These are phyloP conservation scores for Arthrobotrys musiformis DNA, from an alignment of 2,329 filamentous ascomycete species.

Conservation along the genomic window DNA sequence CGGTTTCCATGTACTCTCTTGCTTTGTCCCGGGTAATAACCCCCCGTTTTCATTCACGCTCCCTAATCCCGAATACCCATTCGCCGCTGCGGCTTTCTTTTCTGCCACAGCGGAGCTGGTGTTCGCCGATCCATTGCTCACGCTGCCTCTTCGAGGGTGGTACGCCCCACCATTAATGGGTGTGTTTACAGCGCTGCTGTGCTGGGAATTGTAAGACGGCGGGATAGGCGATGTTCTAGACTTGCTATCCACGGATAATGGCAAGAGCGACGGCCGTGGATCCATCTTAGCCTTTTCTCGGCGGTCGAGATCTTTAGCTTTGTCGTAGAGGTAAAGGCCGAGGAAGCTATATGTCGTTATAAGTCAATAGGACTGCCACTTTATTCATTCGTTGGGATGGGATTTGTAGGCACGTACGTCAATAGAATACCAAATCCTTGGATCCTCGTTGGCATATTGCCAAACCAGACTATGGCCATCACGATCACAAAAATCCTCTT, in stretches of 20 bases:
- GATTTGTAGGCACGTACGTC: slow-evolving; percentile 66
- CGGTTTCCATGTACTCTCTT: slow-evolving; percentile 82
- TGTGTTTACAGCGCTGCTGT: slow-evolving; percentile 55
- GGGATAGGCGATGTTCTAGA: slow-evolving; percentile 62
- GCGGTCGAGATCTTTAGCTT: slow-evolving; percentile 86
- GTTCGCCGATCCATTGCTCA: slow-evolving; percentile 53
- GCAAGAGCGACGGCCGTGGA: slow-evolving; percentile 74
- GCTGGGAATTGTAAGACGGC: slow-evolving; percentile 61
- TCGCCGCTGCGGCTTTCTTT: slow-evolving; percentile 44
- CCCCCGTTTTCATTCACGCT: slow-evolving; percentile 63
- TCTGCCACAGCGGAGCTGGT: slow-evolving; percentile 33
- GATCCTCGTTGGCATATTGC: slow-evolving; percentile 82
- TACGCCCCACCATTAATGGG: slow-evolving; percentile 26
- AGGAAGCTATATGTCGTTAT: slow-evolving; percentile 69
- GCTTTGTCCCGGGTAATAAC: slow-evolving; percentile 80
- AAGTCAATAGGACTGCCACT: neutral
- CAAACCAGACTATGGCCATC: slow-evolving; percentile 95
- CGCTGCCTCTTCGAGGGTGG: slow-evolving; percentile 42
- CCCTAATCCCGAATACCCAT: slow-evolving; percentile 60
- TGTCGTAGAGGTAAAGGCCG: slow-evolving; percentile 94
- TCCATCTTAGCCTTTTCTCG: slow-evolving; percentile 72
- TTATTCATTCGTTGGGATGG: neutral
- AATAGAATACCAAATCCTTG: slow-evolving; percentile 87
- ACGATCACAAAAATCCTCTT: slow-evolving; percentile 98
- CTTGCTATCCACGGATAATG: slow-evolving; percentile 66